Evolutionary conservation across 345 rosid genomes (phyloP).

Genomic region (Pelargonium nanum): DNA sequence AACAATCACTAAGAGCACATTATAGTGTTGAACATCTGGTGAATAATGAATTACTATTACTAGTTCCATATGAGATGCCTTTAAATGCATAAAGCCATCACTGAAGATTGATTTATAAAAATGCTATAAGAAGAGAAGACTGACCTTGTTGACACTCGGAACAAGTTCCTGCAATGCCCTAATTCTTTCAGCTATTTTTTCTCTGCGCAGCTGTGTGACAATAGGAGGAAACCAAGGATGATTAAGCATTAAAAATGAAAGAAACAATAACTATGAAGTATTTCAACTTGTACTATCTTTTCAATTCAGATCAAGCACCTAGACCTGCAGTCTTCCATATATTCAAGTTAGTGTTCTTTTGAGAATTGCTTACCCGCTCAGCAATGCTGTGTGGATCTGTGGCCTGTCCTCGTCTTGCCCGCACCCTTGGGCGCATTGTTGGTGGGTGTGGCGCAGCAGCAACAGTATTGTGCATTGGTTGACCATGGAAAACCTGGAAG

Average conservation of each 20-base stretch:
- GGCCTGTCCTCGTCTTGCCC: slow-evolving; percentile 28
- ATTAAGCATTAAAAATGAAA: neutral
- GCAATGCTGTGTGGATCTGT: slow-evolving; percentile 28
- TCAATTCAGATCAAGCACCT: neutral
- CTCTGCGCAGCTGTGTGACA: slow-evolving; percentile 48
- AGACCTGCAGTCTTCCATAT: too few relatives aligned
- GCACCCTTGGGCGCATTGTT: slow-evolving; percentile 16
- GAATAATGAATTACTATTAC: neutral
- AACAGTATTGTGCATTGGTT: slow-evolving; percentile 16
- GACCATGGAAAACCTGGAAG: slow-evolving; percentile 18
- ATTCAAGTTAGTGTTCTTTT: too few relatives aligned
- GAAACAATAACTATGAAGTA: too few relatives aligned
- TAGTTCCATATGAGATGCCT: neutral
- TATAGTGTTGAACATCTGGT: neutral
- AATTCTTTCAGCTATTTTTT: slow-evolving; percentile 64
- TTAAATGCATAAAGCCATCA: neutral
- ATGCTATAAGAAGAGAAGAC: neutral
- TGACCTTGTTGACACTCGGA: slow-evolving; percentile 66
- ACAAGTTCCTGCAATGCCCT: slow-evolving; percentile 70
- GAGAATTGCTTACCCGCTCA: slow-evolving; percentile 16
- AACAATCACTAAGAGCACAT: neutral
- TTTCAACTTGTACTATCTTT: too few relatives aligned
- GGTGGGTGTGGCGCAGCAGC: slow-evolving; percentile 27
- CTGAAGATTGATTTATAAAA: neutral
- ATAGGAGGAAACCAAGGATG: neutral